Percentiles rank a stretch among this genome's conserved stretches.
Evolutionary conservation across 1,284 basidiomycete species (phyloP).

Genomic region (Schizophyllum amplum): DNA sequence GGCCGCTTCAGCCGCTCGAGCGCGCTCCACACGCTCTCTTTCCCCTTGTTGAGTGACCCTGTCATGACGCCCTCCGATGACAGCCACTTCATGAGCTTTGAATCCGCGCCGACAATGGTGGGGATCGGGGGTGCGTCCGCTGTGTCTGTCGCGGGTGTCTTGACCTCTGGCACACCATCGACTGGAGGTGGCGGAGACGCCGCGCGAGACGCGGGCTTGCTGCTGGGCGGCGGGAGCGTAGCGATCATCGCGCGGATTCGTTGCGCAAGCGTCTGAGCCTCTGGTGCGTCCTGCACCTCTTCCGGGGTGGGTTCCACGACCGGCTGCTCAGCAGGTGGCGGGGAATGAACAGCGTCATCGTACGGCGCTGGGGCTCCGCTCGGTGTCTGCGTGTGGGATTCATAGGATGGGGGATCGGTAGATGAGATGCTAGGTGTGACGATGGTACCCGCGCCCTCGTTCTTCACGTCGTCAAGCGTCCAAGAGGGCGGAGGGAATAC

Average conservation of each 20-base stretch:
- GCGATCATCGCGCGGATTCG: conserved; percentile 35
- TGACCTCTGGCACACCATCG: conserved; percentile 12
- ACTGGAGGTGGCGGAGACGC: conserved; percentile 9
- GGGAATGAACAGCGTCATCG: no score
- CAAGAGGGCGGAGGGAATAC: conserved; percentile 36
- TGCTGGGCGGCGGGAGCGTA: conserved; percentile 22
- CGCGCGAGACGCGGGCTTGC: conserved; percentile 10
- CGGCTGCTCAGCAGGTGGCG: not conserved
- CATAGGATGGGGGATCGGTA: conserved; percentile 15
- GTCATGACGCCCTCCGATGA: conserved; percentile 54
- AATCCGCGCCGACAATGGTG: conserved; percentile 27
- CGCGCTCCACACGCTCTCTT: conserved; percentile 49
- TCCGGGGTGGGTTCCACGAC: conserved; percentile 2
- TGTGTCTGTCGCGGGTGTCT: not conserved
- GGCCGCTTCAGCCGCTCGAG: conserved; percentile 37
- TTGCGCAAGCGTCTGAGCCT: conserved; percentile 30
- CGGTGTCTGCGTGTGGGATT: not conserved
- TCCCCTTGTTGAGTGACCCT: conserved; percentile 30
- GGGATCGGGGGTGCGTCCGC: conserved; percentile 24
- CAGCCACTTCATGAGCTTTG: conserved; percentile 36
- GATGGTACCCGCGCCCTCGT: conserved; percentile 17
- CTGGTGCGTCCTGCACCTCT: conserved; percentile 17
- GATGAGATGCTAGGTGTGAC: not conserved
- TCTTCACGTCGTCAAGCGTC: conserved; percentile 24
- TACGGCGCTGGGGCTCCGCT: conserved; percentile 12